These are phyloP conservation scores for Stramenopiles sp. DNA, from an alignment of 352 stramenopile species.

Conservation along the genomic window DNA sequence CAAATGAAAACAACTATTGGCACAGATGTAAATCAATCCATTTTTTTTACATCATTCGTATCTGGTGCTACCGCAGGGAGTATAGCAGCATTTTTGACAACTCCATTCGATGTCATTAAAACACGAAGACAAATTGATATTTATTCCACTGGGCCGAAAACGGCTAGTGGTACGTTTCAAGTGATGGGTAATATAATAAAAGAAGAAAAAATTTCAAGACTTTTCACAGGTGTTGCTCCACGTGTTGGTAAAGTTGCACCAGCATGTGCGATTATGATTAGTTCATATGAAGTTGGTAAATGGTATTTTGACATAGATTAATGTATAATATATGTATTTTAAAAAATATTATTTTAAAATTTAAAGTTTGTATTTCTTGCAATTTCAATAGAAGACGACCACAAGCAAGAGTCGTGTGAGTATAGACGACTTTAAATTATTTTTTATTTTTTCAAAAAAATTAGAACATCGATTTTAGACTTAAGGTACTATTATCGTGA, in stretches of 20 bases:
- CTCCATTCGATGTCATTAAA: conserved; percentile 86
- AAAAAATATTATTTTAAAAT: no score
- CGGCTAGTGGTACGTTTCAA: background rate
- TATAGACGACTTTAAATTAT: no score
- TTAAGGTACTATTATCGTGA: no score
- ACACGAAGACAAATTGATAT: conserved; percentile 51
- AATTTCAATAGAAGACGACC: no score
- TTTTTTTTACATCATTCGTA: conserved; percentile 9
- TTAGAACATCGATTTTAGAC: no score
- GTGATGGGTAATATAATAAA: background rate
- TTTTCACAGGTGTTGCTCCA: conserved; percentile 44
- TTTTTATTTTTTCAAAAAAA: no score
- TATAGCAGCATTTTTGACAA: conserved; percentile 65
- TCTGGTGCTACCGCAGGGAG: conserved; percentile 55
- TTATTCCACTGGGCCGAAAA: background rate
- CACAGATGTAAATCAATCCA: conserved; percentile 8
- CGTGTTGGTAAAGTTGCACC: conserved; percentile 49
- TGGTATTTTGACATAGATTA: conserved; percentile 23
- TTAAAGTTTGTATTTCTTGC: no score
- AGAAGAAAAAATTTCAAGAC: conserved; percentile 31
- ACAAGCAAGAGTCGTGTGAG: no score
- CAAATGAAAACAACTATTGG: no score
- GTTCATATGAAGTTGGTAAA: conserved; percentile 50
- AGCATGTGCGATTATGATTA: conserved; percentile 63
- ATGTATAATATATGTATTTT: no score